Conservation (phyloP, 345 rosid genomes). For the Combretum micranthum region DNA sequence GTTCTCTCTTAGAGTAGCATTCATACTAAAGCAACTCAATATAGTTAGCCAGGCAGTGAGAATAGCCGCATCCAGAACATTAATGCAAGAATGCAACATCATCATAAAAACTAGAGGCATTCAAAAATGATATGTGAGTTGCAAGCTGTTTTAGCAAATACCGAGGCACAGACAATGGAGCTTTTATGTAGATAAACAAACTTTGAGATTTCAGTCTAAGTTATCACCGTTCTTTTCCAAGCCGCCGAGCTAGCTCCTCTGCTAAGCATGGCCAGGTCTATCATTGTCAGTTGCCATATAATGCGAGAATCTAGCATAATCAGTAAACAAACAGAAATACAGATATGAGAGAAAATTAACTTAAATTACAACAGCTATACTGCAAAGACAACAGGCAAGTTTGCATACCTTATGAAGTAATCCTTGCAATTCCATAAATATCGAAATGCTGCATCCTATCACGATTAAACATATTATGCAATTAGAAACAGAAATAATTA, state of each 20-base stretch:
- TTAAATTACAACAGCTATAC: not conserved
- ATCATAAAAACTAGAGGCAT: too few relatives aligned
- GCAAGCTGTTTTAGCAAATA: too few relatives aligned
- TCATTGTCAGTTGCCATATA: slow-evolving; percentile 48
- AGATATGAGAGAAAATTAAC: not conserved
- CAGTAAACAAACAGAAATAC: not conserved
- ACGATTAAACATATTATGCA: slow-evolving; percentile 4
- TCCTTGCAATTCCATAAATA: slow-evolving; percentile 50
- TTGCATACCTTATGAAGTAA: slow-evolving; percentile 31
- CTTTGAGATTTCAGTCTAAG: not conserved
- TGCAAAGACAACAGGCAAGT: not conserved
- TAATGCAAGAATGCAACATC: too few relatives aligned
- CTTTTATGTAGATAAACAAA: too few relatives aligned
- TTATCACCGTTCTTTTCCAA: slow-evolving; percentile 49
- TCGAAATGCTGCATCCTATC: slow-evolving; percentile 38
- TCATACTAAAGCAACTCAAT: too few relatives aligned
- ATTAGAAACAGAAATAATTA: not conserved
- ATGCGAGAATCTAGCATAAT: slow-evolving; percentile 31
- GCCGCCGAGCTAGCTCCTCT: slow-evolving; percentile 47
- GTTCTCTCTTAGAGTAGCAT: too few relatives aligned
- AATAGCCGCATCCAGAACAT: too few relatives aligned
- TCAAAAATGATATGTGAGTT: too few relatives aligned
- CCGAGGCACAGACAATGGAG: too few relatives aligned
- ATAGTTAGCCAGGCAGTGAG: too few relatives aligned
- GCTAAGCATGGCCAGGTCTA: slow-evolving; percentile 34